phyloP scores from a whole-genome alignment of 257 asterid species.

The Fraxinus anomala region DNA sequence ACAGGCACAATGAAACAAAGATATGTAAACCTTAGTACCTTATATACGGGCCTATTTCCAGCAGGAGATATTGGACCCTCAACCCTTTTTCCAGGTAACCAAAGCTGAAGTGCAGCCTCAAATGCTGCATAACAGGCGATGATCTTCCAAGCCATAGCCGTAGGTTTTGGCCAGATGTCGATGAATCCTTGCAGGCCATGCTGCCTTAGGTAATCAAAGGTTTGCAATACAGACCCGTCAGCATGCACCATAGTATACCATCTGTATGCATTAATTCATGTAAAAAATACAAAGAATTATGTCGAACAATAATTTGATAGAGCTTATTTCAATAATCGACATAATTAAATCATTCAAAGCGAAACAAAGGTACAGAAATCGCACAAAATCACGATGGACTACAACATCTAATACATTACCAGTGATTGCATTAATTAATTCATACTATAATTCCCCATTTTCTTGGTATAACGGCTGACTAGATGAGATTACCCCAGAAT shows the following conservation, averaged over 20 bases:
- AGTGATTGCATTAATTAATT: background rate
- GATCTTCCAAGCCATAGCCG: constrained; percentile 69
- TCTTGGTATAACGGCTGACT: background rate
- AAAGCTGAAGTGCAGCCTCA: constrained; percentile 92
- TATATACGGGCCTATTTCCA: constrained; percentile 85
- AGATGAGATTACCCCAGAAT: background rate
- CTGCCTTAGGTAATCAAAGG: constrained; percentile 58
- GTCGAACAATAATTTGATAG: background rate
- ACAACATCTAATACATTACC: background rate
- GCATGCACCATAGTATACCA: constrained; percentile 99
- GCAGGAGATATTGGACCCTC: constrained; percentile 90
- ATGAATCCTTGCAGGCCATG: constrained; percentile 73
- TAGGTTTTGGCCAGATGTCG: constrained; percentile 83
- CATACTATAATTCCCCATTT: background rate
- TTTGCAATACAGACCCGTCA: constrained; percentile 79
- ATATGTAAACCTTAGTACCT: constrained; percentile 45
- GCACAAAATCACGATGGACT: background rate
- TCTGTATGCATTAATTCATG: constrained; percentile 47
- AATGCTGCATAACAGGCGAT: constrained; percentile 74
- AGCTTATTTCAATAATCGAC: background rate
- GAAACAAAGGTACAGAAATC: background rate
- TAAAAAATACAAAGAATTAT: no score
- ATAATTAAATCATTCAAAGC: no score
- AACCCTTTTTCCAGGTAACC: constrained; percentile 80
- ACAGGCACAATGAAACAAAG: background rate